Conservation (phyloP, 495 filamentous ascomycete genomes). For the Terfezia claveryi region DNA sequence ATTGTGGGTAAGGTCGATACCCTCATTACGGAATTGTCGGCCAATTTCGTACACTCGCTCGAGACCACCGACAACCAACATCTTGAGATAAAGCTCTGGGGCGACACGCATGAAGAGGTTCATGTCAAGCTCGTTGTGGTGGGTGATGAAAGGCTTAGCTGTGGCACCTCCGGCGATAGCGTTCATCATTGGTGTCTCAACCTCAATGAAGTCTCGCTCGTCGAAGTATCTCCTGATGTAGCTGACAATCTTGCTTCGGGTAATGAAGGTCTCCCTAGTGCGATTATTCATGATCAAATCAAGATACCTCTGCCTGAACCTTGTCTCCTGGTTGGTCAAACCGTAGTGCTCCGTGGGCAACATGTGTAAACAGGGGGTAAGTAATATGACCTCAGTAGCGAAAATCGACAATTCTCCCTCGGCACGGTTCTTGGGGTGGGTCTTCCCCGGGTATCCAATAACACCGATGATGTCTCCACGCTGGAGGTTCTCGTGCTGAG, state of each 20-base stretch:
- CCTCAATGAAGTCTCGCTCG: slow-evolving; percentile 62
- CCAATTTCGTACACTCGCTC: slow-evolving; percentile 88
- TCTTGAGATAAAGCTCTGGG: slow-evolving; percentile 89
- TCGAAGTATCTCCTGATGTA: not conserved
- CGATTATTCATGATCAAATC: slow-evolving; percentile 90
- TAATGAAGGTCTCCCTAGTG: slow-evolving; percentile 57
- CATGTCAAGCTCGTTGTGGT: slow-evolving; percentile 85
- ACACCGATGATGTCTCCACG: slow-evolving; percentile 83
- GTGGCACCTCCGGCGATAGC: slow-evolving; percentile 88
- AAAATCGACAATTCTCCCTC: slow-evolving; percentile 84
- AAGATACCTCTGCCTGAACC: slow-evolving; percentile 76
- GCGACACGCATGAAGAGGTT: slow-evolving; percentile 88
- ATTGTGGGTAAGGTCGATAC: slow-evolving; percentile 92
- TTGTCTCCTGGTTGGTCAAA: slow-evolving; percentile 82
- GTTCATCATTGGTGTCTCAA: slow-evolving; percentile 98
- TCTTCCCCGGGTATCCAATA: slow-evolving; percentile 71
- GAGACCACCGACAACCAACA: slow-evolving; percentile 80
- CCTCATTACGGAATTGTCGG: slow-evolving; percentile 82
- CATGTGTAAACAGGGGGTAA: slow-evolving; percentile 84
- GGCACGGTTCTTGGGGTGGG: slow-evolving; percentile 60
- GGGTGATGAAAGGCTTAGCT: slow-evolving; percentile 81
- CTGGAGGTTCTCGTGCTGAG: slow-evolving; percentile 71
- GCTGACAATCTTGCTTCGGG: slow-evolving; percentile 25
- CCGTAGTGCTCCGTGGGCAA: slow-evolving; percentile 82
- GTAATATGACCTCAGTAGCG: slow-evolving; percentile 58